Base-by-base conservation (phyloP, 1,284 basidiomycete genomes). In the Ustilago lituana region DNA sequence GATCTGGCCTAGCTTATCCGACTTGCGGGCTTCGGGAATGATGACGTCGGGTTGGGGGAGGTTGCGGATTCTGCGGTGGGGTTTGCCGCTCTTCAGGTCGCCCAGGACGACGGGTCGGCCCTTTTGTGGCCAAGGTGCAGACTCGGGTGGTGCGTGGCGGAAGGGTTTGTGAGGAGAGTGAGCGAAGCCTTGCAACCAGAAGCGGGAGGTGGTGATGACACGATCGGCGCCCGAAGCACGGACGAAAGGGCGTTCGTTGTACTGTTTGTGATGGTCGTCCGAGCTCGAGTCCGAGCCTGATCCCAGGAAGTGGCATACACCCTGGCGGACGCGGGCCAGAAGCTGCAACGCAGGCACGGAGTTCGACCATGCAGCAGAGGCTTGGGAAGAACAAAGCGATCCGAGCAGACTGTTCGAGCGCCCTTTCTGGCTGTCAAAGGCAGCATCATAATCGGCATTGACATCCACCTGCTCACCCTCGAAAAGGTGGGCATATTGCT, bases 11-110 rank as follows among this genome's bases (percentile, higher is more conserved):
- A 54, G 53, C n/a, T 61, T 62, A 40, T 63, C 66, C 6, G 40
- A 27, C 23, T 59, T 63, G 35, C 66, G 55, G 9, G 51, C 66
- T 35, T 70, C 67, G 6, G 67, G 40, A 50, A 70, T 70, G 52
- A 70, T 45, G 38, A 70, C 61, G 29, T 70, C 61, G n/a, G 67
- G 67, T 19, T 57, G 20, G 20, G 61, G 61, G 9, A 70, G 57
- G 24, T 50, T 19, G 24, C 20, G 45, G 31, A 64, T 64, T 8
- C 36, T 29, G 1, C 61, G 56, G n/a, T 65, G 61, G 0, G 60
- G 67, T 31, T 70, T 69, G 35, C 23, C 22, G 24, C 46, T 43
- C 23, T 68, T 68, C 29, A 62, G 33, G 5, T 26, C 26, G 36
- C 50, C 46, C 31, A 62, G 31, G 14, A 53, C 33, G 19, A 36